Evolutionary conservation across 208 protist species (phyloP), one percentile per base, ranked within the genome.

Genomic region (Wallacemonas sp.): DNA sequence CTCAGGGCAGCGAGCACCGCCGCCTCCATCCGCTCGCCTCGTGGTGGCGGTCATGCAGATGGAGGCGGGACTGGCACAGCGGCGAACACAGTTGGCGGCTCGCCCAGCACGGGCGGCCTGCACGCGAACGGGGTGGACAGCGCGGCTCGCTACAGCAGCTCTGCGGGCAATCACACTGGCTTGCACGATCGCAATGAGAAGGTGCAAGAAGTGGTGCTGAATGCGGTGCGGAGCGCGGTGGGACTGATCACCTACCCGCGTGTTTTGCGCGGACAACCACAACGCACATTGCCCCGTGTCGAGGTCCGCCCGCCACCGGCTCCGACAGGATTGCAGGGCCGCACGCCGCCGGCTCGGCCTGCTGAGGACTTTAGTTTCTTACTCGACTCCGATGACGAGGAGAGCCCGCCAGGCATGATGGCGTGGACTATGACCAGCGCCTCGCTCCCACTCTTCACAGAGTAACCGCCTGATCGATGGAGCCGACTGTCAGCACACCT

Each of bases 221-320:
- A 88, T 42, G 84, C 84, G 19, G 73, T 94, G 42, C 79, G 58
- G 1, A 70, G 72, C 11, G 66, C 80, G 6, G 41, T 91, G 1
- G 39, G 77, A 34, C 79, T 72, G 6, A 79, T 94, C 41, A 90
- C 84, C 31, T 90, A 91, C 53, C 88, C 88, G 2, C 71, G 75
- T 19, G 88, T 90, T 3, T 17, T 94, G 31, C 75, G 71, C 21
- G 88, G 77, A 6, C 51, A 58, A 19, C 28, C 31, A 31, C 11
- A 17, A 2, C 24, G 15, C 21, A 54, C 51, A 19, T 5, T 34
- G 28, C 12, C 28, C 3, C 31, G 3, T 0, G 51, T 21, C n/a
- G 51, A 39, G 12, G 26, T 19, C 14, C 47, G 5, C 24, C 47
- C 47, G 26, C 28, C 51, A 21, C 24, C 28, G 6, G 28, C n/a